Evolutionary conservation across 2,329 filamentous ascomycete species (phyloP).

Genomic region (Penicillium fuscoglaucum): DNA sequence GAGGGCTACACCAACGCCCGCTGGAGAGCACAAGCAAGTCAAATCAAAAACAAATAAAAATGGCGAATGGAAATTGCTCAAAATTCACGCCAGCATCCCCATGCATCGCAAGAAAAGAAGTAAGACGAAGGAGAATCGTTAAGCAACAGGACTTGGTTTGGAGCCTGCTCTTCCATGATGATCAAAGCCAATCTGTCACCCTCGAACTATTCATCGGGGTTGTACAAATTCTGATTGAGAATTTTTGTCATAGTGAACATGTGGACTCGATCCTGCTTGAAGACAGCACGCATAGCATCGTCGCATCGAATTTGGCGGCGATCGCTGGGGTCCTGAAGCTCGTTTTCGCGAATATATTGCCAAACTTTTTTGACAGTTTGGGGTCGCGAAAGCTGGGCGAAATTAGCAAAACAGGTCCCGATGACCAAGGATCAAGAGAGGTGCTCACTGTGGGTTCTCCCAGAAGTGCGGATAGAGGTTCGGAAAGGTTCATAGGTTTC

Average conservation of each 20-base stretch:
- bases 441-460: constrained; percentile 46
- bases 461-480: constrained; percentile 47
- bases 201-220: constrained; percentile 65
- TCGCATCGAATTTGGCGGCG: constrained; percentile 93
- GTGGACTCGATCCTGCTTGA: constrained; percentile 86
- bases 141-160: constrained; percentile 17
- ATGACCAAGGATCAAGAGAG: background rate
- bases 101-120: constrained; percentile 32
- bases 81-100: constrained; percentile 33
- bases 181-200: constrained; percentile 13
- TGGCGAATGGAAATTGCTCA: constrained; percentile 17
- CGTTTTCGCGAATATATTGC: constrained; percentile 86
- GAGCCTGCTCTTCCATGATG: constrained; percentile 14
- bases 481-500: constrained; percentile 50
- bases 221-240: constrained; percentile 84
- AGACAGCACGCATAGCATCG: constrained; percentile 85
- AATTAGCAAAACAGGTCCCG: constrained; percentile 15
- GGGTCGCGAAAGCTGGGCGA: constrained; percentile 74
- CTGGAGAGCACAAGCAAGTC: constrained; percentile 27
- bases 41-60: constrained; percentile 17
- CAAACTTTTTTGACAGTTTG: constrained; percentile 96
- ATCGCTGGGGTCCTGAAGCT: constrained; percentile 87
- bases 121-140: constrained; percentile 28
- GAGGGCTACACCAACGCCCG: constrained; percentile 36
- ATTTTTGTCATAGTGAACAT: constrained; percentile 99